Percentiles rank a stretch among this genome's conserved stretches.
phyloP scores from a whole-genome alignment of 805 yeast species.

The Candida argentea region DNA sequence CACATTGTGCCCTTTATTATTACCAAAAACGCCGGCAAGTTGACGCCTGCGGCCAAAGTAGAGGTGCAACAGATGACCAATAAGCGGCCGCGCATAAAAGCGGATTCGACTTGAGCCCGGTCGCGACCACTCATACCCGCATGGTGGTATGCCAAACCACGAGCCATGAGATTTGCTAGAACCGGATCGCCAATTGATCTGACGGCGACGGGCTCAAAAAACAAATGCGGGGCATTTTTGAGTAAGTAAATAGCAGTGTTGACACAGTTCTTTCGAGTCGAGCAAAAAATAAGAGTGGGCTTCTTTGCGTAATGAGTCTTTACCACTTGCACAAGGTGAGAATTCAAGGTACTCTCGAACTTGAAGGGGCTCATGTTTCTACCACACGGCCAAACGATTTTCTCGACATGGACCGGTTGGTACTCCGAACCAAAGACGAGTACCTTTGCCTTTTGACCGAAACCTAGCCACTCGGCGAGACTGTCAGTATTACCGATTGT shows the following conservation, averaged over 20 bases:
- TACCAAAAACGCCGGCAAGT: constrained; percentile 51
- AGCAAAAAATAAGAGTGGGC: constrained; percentile 42
- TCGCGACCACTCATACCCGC: constrained; percentile 46
- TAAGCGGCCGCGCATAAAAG: constrained; percentile 32
- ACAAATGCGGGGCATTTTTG: constrained; percentile 5
- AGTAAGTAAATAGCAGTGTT: constrained; percentile 35
- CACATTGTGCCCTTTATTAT: constrained; percentile 54
- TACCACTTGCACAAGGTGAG: constrained; percentile 31
- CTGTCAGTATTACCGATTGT: constrained; percentile 44
- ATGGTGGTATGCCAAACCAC: constrained; percentile 47
- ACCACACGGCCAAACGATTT: constrained; percentile 3
- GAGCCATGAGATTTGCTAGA: constrained; percentile 9
- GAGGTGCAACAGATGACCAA: constrained; percentile 46
- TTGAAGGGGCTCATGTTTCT: neutral
- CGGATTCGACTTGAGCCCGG: constrained; percentile 34
- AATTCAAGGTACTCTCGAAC: constrained; percentile 11
- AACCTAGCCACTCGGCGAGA: constrained; percentile 37
- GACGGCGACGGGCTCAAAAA: neutral
- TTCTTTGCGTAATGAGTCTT: constrained; percentile 26
- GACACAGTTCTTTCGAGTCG: constrained; percentile 40
- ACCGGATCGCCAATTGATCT: constrained; percentile 15
- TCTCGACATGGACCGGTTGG: constrained; percentile 26
- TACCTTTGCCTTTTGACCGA: neutral
- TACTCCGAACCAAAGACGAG: neutral
- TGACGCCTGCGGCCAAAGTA: constrained; percentile 52